Conservation (phyloP, 2,329 filamentous ascomycete genomes). For the Huntiella savannae region DNA sequence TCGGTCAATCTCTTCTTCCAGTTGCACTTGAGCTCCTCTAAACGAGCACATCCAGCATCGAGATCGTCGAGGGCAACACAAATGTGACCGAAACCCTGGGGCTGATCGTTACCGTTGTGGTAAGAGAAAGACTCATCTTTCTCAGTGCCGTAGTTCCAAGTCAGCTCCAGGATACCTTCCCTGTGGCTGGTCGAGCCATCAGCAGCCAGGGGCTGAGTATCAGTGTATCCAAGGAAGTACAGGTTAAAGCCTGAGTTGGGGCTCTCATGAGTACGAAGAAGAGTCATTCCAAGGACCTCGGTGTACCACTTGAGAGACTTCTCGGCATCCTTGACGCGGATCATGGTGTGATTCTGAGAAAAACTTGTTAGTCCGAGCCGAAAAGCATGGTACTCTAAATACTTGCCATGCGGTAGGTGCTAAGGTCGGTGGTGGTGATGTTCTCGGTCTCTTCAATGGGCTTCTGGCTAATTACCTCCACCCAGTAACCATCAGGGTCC, state of each 20-base stretch:
- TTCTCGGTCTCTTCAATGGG: constrained; percentile 51
- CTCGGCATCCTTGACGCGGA: constrained; percentile 70
- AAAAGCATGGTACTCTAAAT: background rate
- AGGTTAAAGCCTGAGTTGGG: constrained; percentile 60
- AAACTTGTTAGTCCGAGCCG: background rate
- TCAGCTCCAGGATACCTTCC: constrained; percentile 78
- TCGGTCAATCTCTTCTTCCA: constrained; percentile 96
- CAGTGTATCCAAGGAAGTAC: constrained; percentile 76
- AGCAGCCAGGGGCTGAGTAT: constrained; percentile 31
- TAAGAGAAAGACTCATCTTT: constrained; percentile 71
- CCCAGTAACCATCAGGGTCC: constrained; percentile 77
- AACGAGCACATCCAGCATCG: constrained; percentile 69
- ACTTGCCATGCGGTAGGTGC: constrained; percentile 51
- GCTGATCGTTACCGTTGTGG: constrained; percentile 79
- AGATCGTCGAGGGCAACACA: constrained; percentile 79
- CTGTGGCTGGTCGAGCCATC: constrained; percentile 40
- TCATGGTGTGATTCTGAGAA: constrained; percentile 69
- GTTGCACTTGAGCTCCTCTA: constrained; percentile 61
- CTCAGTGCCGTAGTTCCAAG: constrained; percentile 70
- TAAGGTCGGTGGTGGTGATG: constrained; percentile 51
- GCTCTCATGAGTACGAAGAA: constrained; percentile 55
- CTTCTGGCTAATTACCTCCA: constrained; percentile 63
- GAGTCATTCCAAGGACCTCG: constrained; percentile 73
- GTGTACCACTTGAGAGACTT: constrained; percentile 64
- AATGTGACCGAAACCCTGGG: constrained; percentile 88